Evolutionary conservation across 2,329 filamentous ascomycete species (phyloP), one percentile per base, ranked within the genome.

Genomic region (Cladosporium sp.): DNA sequence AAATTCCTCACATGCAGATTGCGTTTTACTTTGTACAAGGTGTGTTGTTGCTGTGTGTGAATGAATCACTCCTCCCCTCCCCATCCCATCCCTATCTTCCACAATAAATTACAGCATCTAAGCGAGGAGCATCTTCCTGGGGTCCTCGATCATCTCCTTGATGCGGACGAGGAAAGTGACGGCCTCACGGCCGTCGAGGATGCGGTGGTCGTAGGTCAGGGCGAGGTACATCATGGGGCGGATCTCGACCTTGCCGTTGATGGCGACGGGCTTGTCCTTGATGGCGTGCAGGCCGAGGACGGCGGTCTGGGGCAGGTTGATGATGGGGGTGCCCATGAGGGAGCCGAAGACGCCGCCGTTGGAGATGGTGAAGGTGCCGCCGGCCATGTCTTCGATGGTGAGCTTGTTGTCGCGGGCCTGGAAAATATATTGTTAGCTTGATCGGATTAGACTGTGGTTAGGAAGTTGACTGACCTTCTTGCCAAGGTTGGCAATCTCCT

Each of bases 141-240:
- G 94, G 76, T 98, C 95, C 83, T 98, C 94, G 72, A 98, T 96
- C 77, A 91, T 97, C 79, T 97, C 92, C 88, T 98, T 98, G 75
- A 99, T 79, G 87, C 96, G 97, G 67, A 98, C 90, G 72, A 98
- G 84, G 85, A 98, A 98, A 68, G 94, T 95, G 48, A 97, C 93
- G 56, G 94, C 95, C 82, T 98, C 94, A 77, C 94, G 88, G 59
- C 95, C 95, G 78, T 98, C 95, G 26, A 99, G 85, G 58, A 99
- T 87, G 76, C 95, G 91, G 82, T 99, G 95, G 78, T 99, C 95
- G 77, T 99, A 99, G 16, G 95, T 99, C 67, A 99, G 85, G 49
- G 95, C 95, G 70, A 99, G 87, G 80, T 97, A 98, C 95, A 99
- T 99, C 93, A 99, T 98, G 81, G 95, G 95, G 71, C 95, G 88